Evolutionary conservation across 2,329 filamentous ascomycete genomes (phyloP), one percentile per base, ranked within the genome.

Genomic region (Dactylellina parvicollis): DNA sequence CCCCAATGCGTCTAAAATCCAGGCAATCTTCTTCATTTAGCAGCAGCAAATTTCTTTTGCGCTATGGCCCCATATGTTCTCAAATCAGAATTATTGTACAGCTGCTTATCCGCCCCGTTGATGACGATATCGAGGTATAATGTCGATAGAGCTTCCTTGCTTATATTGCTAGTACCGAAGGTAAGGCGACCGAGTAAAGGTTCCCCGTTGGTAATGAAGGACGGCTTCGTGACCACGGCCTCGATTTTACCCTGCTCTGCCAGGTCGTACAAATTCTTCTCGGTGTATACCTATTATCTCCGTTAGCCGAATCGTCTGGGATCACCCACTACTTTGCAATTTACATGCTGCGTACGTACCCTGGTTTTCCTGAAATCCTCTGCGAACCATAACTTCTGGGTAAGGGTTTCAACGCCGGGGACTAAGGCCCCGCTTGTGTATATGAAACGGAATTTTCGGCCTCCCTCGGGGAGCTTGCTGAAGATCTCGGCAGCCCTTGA

Each of bases 361-460:
- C 69, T 55, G 16, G n/a, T 5, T 32, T 73, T 73, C 22, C 69
- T 54, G 8, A 60, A 10, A 1, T 61, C 60, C 34, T 73, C 69
- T 5, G 36, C 60, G 14, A 73, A 59, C 60, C 60, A 73, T 4
- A 73, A 20, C 4, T 44, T 57, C 16, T 73, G 36, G 9, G 66
- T 60, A 2, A 64, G 54, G 4, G 20, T 14, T 12, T 56, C 67
- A 3, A 30, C 18, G n/a, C 5, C 16, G 9, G 69, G 54, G 12
- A 56, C 60, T 12, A 66, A 7, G 4, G 26, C 54, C 3, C 69
- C 69, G 20, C 69, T 73, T 12, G 69, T 73, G 75, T 81, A 83
- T 1, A 84, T 75, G 70, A 84, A 84, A 1, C 82, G 78, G 69
- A 84, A 84, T 34, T 75, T 79, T 42, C 77, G 77, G 0, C 76